phyloP scores from a whole-genome alignment of 805 yeast species.

The Candida sonorensis region DNA sequence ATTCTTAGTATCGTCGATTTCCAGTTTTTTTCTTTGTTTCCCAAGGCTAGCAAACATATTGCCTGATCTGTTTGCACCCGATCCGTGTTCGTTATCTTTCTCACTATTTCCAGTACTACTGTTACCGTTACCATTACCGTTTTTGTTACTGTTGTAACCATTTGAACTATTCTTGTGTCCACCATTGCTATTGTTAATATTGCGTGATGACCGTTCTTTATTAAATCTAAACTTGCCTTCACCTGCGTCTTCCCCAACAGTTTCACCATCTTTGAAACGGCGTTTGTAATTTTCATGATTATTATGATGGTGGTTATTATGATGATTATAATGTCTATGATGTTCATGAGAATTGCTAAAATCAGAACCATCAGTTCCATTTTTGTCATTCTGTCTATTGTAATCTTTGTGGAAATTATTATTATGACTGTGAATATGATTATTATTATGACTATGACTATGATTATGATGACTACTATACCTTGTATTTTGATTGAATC shows the following conservation, averaged over 20 bases:
- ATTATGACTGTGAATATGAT: conserved; percentile 1
- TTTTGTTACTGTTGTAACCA: no score
- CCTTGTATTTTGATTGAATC: no score
- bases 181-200: no score
- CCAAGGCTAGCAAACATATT: conserved; percentile 21
- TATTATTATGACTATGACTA: not conserved
- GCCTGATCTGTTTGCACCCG: conserved; percentile 1
- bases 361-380: not conserved
- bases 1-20: conserved; percentile 16
- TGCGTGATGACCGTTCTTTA: no score
- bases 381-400: not conserved
- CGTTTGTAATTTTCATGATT: not conserved
- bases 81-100: not conserved
- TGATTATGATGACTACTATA: no score
- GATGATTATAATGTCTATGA: not conserved
- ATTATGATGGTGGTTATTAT: not conserved
- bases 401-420: conserved; percentile 4
- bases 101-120: no score
- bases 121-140: no score
- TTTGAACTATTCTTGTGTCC: no score
- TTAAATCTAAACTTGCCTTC: no score
- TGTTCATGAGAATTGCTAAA: not conserved
- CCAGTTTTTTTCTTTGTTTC: conserved; percentile 23
- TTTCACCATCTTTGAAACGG: not conserved
- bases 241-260: no score